These are phyloP conservation scores for Aureobasidium leucospermi DNA, from an alignment of 2,329 filamentous ascomycete species.

Conservation along the genomic window DNA sequence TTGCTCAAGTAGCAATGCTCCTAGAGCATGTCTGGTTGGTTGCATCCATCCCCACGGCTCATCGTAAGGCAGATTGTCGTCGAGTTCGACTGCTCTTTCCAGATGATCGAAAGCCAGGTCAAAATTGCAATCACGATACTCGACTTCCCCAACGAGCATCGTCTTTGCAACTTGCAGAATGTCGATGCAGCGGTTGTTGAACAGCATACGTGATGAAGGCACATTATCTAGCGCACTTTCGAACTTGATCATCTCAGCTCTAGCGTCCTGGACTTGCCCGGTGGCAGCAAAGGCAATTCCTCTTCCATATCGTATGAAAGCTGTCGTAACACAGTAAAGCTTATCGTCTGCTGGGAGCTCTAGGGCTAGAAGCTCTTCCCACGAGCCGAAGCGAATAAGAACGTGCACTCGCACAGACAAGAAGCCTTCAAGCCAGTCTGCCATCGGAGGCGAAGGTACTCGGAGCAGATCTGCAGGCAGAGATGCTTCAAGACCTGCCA, in stretches of 20 bases:
- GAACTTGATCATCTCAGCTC: slow-evolving; percentile 41
- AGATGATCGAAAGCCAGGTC: slow-evolving; percentile 53
- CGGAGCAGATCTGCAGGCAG: slow-evolving; percentile 58
- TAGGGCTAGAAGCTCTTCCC: slow-evolving; percentile 57
- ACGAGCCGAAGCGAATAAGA: slow-evolving; percentile 64
- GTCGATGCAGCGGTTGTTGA: slow-evolving; percentile 59
- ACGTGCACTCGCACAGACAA: slow-evolving; percentile 61
- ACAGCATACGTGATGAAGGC: slow-evolving; percentile 54
- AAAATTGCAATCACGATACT: slow-evolving; percentile 57
- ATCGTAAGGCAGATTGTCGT: slow-evolving; percentile 58
- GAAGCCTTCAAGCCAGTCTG: slow-evolving; percentile 70
- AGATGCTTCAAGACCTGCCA: slow-evolving; percentile 50
- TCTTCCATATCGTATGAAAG: slow-evolving; percentile 61
- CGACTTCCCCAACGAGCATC: slow-evolving; percentile 68
- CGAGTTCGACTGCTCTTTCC: slow-evolving; percentile 47
- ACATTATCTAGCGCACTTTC: slow-evolving; percentile 45
- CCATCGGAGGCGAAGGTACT: slow-evolving; percentile 55
- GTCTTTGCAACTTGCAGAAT: slow-evolving; percentile 53
- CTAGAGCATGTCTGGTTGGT: slow-evolving; percentile 61
- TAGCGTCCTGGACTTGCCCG: slow-evolving; percentile 48
- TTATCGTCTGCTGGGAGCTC: slow-evolving; percentile 49
- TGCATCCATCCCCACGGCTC: slow-evolving; percentile 79
- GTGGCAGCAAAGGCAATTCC: slow-evolving; percentile 59
- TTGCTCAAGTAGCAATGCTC: slow-evolving; percentile 61
- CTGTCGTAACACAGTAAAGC: slow-evolving; percentile 63